These are phyloP conservation scores for Allantophomopsis cytisporea DNA, from an alignment of 2,329 filamentous ascomycete genomes.

Conservation along the genomic window DNA sequence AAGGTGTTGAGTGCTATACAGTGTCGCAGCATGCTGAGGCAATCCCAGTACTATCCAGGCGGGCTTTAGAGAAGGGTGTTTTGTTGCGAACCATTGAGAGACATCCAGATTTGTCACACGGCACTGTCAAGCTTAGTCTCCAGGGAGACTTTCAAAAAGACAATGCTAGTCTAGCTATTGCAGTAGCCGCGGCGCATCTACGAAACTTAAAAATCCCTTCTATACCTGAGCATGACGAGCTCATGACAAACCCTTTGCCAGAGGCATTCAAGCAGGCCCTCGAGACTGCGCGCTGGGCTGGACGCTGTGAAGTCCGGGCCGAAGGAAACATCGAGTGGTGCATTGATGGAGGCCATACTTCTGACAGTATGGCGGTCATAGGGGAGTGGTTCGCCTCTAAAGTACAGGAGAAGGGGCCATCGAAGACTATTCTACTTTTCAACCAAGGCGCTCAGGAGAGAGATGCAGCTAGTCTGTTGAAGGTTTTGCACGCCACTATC, in stretches of 20 bases:
- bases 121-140: conserved; percentile 19
- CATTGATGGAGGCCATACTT: conserved; percentile 15
- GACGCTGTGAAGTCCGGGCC: conserved; percentile 53
- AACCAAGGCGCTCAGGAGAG: background rate
- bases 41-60: conserved; percentile 26
- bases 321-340: conserved; percentile 22
- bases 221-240: background rate
- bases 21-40: conserved; percentile 33
- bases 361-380: conserved; percentile 72
- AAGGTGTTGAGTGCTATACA: conserved; percentile 43
- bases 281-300: conserved; percentile 60
- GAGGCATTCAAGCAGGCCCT: conserved; percentile 55
- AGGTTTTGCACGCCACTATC: background rate
- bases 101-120: conserved; percentile 14
- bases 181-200: conserved; percentile 33
- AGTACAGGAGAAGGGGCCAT: conserved; percentile 7
- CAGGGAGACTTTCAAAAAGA: conserved; percentile 38
- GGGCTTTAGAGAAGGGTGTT: conserved; percentile 35
- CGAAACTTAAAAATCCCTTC: conserved; percentile 18
- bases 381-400: conserved; percentile 63
- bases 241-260: conserved; percentile 28
- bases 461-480: background rate
- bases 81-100: conserved; percentile 21
- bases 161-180: conserved; percentile 35
- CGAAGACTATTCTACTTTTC: background rate